Conservation (phyloP, 1,139 yeast genomes). For the Kodamaea plutei region DNA sequence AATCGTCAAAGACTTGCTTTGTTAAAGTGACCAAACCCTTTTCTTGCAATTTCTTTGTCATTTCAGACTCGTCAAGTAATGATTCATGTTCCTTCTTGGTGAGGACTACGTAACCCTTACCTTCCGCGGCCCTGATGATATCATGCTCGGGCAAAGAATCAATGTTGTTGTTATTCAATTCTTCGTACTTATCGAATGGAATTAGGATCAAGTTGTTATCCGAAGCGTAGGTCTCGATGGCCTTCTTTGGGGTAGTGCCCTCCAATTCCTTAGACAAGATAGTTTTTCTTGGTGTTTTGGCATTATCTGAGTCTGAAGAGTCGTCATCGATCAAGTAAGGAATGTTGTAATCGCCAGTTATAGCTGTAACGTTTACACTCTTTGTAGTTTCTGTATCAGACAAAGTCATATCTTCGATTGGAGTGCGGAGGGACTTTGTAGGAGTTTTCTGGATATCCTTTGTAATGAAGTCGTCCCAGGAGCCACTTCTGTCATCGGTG, state of each 20-base stretch:
- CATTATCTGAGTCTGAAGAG: slow-evolving; percentile 19
- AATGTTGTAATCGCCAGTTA: slow-evolving; percentile 16
- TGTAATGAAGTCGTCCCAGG: slow-evolving; percentile 44
- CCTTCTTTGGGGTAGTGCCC: slow-evolving; percentile 21
- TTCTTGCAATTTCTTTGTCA: slow-evolving; percentile 27
- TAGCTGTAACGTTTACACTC: slow-evolving; percentile 13
- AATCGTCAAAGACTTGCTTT: slow-evolving; percentile 16
- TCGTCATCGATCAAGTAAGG: slow-evolving; percentile 35
- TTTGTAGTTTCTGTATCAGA: slow-evolving; percentile 20
- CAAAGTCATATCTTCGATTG: slow-evolving; percentile 7
- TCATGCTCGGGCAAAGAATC: slow-evolving; percentile 20
- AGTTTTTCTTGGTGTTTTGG: slow-evolving; percentile 1
- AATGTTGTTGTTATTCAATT: slow-evolving; percentile 23
- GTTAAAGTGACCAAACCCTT: slow-evolving; percentile 37
- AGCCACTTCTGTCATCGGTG: slow-evolving; percentile 22
- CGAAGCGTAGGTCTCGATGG: slow-evolving; percentile 46
- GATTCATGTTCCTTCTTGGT: slow-evolving; percentile 19
- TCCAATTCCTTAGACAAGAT: slow-evolving; percentile 23
- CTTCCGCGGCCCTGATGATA: slow-evolving; percentile 20
- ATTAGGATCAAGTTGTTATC: slow-evolving; percentile 48
- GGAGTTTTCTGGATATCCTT: slow-evolving; percentile 24
- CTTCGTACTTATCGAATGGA: slow-evolving; percentile 44
- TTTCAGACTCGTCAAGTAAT: slow-evolving; percentile 30
- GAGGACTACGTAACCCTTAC: slow-evolving; percentile 28
- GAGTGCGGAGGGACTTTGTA: slow-evolving; percentile 19